Conservation (phyloP, 2,329 filamentous ascomycete species). For the Phialocephala subalpina region DNA sequence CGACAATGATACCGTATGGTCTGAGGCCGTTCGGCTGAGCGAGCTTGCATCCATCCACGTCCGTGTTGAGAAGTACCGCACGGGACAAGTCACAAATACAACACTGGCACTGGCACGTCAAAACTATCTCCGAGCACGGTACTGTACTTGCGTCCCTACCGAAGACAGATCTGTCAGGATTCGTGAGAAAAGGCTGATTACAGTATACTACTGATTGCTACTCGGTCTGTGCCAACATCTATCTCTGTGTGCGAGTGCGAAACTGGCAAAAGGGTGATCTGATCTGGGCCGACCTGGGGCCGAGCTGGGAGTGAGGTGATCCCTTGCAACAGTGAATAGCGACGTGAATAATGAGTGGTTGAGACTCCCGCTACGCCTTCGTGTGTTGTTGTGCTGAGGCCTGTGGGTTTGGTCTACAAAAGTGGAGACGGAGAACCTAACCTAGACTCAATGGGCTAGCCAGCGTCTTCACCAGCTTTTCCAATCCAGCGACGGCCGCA, state of each 20-base stretch:
- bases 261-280: conserved; percentile 2
- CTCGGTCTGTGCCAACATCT: conserved; percentile 2
- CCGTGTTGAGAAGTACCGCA: background rate
- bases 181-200: conserved; percentile 5
- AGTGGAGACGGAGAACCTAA: background rate
- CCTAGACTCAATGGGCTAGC: background rate
- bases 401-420: background rate
- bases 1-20: background rate
- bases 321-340: conserved; percentile 17
- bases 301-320: conserved; percentile 4
- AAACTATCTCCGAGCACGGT: background rate
- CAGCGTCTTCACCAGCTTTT: background rate
- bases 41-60: no score
- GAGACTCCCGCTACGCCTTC: background rate
- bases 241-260: background rate
- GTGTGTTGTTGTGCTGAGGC: conserved; percentile 16
- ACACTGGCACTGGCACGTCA: background rate
- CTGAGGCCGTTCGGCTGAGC: background rate
- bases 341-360: conserved; percentile 22
- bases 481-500: background rate
- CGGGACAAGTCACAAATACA: no score
- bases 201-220: no score
- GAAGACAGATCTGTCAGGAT: background rate
- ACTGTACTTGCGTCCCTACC: background rate
- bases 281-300: background rate